Conservation (phyloP, 768 basidiomycete species). For the Russula sp. region DNA sequence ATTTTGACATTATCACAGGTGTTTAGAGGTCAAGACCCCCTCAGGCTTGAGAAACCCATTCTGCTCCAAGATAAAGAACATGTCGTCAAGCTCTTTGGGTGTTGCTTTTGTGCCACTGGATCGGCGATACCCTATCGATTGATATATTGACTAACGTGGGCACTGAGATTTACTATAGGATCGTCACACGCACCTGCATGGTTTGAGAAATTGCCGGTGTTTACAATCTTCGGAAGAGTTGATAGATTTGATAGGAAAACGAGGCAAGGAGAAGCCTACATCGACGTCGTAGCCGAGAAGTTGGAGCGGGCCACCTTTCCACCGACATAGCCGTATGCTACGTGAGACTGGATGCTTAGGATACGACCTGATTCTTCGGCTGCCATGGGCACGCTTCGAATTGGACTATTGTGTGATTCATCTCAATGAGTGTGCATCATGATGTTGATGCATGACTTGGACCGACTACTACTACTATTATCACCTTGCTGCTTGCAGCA, state of each 20-base stretch:
- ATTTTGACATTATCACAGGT: neutral
- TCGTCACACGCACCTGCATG: slow-evolving; percentile 60
- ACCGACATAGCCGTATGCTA: slow-evolving; percentile 91
- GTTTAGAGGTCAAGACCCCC: slow-evolving; percentile 72
- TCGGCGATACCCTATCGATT: slow-evolving; percentile 68
- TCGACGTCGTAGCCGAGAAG: slow-evolving; percentile 95
- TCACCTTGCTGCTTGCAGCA: too few species aligned
- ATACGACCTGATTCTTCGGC: slow-evolving; percentile 44
- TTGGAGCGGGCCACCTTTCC: slow-evolving; percentile 78
- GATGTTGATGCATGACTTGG: neutral
- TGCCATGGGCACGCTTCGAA: neutral
- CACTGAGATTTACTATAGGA: too few species aligned
- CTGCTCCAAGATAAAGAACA: slow-evolving; percentile 67
- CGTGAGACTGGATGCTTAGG: slow-evolving; percentile 90
- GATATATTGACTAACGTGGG: neutral
- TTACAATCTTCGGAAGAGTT: slow-evolving; percentile 52
- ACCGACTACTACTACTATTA: too few species aligned
- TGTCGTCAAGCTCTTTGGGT: slow-evolving; percentile 65
- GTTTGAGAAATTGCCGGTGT: slow-evolving; percentile 93
- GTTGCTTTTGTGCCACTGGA: slow-evolving; percentile 75
- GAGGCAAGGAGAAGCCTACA: slow-evolving; percentile 40
- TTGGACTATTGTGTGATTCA: neutral
- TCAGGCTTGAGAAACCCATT: slow-evolving; percentile 70
- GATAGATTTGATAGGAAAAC: neutral
- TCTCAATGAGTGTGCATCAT: neutral